Evolutionary conservation across 2,329 filamentous ascomycete species (phyloP).

Genomic region (Nectriaceae sp.): DNA sequence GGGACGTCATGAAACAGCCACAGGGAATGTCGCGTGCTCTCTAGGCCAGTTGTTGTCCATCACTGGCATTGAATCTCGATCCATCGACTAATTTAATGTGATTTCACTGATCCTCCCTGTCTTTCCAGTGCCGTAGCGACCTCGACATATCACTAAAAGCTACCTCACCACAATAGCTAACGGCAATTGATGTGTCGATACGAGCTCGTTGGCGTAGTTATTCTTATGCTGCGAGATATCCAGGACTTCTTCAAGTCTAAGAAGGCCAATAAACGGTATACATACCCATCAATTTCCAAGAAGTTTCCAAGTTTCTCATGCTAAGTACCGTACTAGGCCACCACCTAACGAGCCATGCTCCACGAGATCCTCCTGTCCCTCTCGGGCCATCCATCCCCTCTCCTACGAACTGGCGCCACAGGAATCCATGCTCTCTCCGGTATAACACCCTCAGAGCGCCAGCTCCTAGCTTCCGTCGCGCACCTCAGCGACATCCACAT

Average conservation of each 20-base stretch:
- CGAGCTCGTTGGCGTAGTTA: constrained; percentile 52
- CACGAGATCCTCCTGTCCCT: constrained; percentile 98
- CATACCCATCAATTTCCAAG: too few species aligned
- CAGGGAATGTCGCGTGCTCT: neutral
- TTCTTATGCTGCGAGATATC: constrained; percentile 49
- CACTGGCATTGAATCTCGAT: neutral
- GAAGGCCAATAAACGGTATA: constrained; percentile 32
- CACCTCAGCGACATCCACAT: constrained; percentile 79
- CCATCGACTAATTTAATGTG: neutral
- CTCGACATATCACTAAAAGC: too few species aligned
- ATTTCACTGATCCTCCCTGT: neutral
- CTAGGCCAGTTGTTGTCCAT: neutral
- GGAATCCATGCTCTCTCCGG: constrained; percentile 48
- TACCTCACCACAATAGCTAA: neutral
- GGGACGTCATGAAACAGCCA: neutral
- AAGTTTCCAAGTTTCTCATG: constrained; percentile 11
- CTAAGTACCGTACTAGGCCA: constrained; percentile 10
- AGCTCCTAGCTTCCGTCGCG: constrained; percentile 75
- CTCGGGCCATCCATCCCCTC: constrained; percentile 87
- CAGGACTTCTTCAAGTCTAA: constrained; percentile 40
- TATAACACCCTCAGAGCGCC: constrained; percentile 77
- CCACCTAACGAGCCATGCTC: constrained; percentile 64
- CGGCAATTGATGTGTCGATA: constrained; percentile 51
- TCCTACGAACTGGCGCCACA: constrained; percentile 64
- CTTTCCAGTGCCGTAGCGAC: neutral